These are phyloP conservation scores for Myrica gale DNA, from an alignment of 306 rosid species.

Conservation along the genomic window DNA sequence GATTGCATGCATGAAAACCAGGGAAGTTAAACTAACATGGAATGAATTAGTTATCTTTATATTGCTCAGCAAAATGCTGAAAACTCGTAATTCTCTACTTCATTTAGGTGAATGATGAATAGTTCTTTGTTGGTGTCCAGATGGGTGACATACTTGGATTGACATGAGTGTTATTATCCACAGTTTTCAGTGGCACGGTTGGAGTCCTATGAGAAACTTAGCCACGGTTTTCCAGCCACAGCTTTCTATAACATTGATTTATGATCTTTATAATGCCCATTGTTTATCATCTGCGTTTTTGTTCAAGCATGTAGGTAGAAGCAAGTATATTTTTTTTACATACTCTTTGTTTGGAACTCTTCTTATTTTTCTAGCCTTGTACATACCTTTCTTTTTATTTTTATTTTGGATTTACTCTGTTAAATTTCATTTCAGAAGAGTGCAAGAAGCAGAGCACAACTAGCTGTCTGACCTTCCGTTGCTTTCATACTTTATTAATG, in stretches of 20 bases:
- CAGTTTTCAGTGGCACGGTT: not conserved
- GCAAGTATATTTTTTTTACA: not conserved
- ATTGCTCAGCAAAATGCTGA: not conserved
- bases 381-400: not conserved
- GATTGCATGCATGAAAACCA: not conserved
- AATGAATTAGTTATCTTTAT: not conserved
- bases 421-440: not conserved
- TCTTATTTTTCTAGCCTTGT: no score
- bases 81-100: not conserved
- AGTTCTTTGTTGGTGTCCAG: not conserved
- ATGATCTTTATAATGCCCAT: not conserved
- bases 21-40: not conserved
- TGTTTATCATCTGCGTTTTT: not conserved
- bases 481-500: not conserved
- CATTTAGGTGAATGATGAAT: not conserved
- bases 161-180: not conserved
- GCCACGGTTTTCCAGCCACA: not conserved
- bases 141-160: not conserved
- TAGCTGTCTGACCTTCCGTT: conserved; percentile 1
- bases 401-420: not conserved
- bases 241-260: not conserved
- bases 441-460: not conserved
- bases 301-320: conserved; percentile 3
- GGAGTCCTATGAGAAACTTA: not conserved
- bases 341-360: no score